A percentile compares a stretch with the other conserved stretches of the same genome.
Conservation (phyloP, 2,329 filamentous ascomycete species). For the Xylaria sp. region DNA sequence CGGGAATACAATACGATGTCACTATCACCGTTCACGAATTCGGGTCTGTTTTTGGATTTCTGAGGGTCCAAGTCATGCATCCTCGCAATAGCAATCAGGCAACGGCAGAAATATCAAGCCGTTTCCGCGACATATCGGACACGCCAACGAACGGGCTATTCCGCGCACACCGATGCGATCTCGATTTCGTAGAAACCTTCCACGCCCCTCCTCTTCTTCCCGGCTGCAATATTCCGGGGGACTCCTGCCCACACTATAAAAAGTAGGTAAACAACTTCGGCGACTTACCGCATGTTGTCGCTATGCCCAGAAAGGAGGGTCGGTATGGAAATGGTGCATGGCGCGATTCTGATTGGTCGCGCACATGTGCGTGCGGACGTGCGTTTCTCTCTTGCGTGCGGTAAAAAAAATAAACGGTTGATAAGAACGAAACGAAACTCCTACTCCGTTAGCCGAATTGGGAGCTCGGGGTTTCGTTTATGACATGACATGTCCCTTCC, state of each 20-base stretch:
- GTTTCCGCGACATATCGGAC: too few relatives aligned
- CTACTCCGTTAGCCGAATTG: slow-evolving; percentile 20
- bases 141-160: too few relatives aligned
- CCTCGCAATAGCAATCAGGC: too few relatives aligned
- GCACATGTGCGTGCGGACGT: background rate
- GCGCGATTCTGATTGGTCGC: slow-evolving; percentile 21
- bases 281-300: slow-evolving; percentile 23
- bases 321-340: background rate
- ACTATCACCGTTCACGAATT: too few relatives aligned
- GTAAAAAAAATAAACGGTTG: background rate
- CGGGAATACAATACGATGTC: too few relatives aligned
- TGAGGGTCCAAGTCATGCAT: too few relatives aligned
- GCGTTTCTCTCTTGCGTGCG: too few relatives aligned
- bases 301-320: slow-evolving; percentile 15
- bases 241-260: background rate
- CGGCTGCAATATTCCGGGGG: background rate
- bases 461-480: slow-evolving; percentile 21
- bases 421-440: slow-evolving; percentile 16
- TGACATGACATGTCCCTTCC: slow-evolving; percentile 17
- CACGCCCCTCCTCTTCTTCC: background rate
- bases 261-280: slow-evolving; percentile 21
- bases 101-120: too few relatives aligned
- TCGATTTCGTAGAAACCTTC: too few relatives aligned
- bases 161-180: too few relatives aligned
- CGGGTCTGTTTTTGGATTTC: too few relatives aligned